phyloP scores from a whole-genome alignment of 2,329 filamentous ascomycete species.

The Rhynchosporium graminicola region DNA sequence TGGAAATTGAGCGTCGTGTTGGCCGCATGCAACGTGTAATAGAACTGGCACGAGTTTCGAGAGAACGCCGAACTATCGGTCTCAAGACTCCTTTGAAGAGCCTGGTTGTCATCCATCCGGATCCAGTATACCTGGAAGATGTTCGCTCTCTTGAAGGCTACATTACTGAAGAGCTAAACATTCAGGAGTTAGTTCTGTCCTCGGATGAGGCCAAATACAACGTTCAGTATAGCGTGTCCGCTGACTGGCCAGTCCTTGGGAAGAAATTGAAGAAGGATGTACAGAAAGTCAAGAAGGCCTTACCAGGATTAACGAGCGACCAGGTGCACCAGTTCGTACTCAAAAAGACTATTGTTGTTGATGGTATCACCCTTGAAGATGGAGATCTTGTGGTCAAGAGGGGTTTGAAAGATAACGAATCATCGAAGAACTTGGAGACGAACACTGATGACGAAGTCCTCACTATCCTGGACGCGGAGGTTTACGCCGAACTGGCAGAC shows the following conservation, averaged over 20 bases:
- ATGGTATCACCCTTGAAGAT: conserved; percentile 79
- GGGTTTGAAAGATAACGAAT: conserved; percentile 71
- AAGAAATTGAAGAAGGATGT: conserved; percentile 98
- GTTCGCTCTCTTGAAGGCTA: conserved; percentile 84
- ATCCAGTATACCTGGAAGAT: conserved; percentile 81
- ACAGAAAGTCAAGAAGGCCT: conserved; percentile 84
- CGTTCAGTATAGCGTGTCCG: conserved; percentile 85
- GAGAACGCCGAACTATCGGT: conserved; percentile 81
- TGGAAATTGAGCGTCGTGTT: conserved; percentile 81
- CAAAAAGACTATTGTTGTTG: conserved; percentile 75
- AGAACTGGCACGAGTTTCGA: conserved; percentile 80
- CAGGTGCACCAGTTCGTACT: conserved; percentile 79
- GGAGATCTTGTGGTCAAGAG: conserved; percentile 84
- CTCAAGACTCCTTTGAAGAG: conserved; percentile 91
- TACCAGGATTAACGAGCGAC: conserved; percentile 75
- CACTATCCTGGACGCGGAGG: conserved; percentile 80
- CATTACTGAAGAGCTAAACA: conserved; percentile 87
- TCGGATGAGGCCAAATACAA: conserved; percentile 88
- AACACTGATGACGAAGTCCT: conserved; percentile 90
- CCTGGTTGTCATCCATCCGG: conserved; percentile 83
- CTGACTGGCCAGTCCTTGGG: conserved; percentile 91
- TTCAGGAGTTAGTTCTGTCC: conserved; percentile 81
- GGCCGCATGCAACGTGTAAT: conserved; percentile 94
- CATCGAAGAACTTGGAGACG: conserved; percentile 75
- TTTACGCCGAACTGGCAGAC: conserved; percentile 82